These are phyloP conservation scores for Penstemon newberryi DNA, from an alignment of 257 asterid genomes.

Conservation along the genomic window DNA sequence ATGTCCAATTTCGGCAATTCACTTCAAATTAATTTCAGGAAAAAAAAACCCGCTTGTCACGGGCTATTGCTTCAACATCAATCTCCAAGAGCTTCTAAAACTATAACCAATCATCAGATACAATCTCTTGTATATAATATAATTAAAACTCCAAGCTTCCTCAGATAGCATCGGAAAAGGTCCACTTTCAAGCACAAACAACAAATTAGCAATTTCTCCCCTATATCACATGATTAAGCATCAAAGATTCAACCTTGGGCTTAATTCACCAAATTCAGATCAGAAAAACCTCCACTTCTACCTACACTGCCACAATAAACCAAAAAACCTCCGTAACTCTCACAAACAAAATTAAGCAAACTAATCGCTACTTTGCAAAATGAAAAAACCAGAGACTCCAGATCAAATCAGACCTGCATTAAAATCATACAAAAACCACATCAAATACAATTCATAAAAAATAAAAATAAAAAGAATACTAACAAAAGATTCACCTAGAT, in stretches of 20 bases:
- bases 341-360: slow-evolving; percentile 23
- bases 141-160: slow-evolving; percentile 43
- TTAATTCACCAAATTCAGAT: slow-evolving; percentile 35
- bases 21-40: slow-evolving; percentile 24
- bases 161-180: slow-evolving; percentile 44
- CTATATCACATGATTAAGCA: slow-evolving; percentile 27
- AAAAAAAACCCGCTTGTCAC: slow-evolving; percentile 21
- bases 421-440: slow-evolving; percentile 28
- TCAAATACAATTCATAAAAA: slow-evolving; percentile 27
- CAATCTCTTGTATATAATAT: slow-evolving; percentile 35
- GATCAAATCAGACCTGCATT: slow-evolving; percentile 64
- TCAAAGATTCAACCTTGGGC: slow-evolving; percentile 30
- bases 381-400: slow-evolving; percentile 37
- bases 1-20: slow-evolving; percentile 57
- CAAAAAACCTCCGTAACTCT: slow-evolving; percentile 4
- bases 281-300: slow-evolving; percentile 30
- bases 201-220: slow-evolving; percentile 27
- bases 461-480: neutral
- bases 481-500: slow-evolving; percentile 30
- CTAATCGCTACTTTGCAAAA: neutral
- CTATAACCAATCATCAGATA: slow-evolving; percentile 48
- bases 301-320: slow-evolving; percentile 16
- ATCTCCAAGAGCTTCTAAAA: slow-evolving; percentile 44
- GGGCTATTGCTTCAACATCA: slow-evolving; percentile 48
- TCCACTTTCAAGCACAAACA: slow-evolving; percentile 34